Evolutionary conservation across 208 protist genomes (phyloP), one percentile per base, ranked within the genome.

Genomic region (Leishmania amazonensis): DNA sequence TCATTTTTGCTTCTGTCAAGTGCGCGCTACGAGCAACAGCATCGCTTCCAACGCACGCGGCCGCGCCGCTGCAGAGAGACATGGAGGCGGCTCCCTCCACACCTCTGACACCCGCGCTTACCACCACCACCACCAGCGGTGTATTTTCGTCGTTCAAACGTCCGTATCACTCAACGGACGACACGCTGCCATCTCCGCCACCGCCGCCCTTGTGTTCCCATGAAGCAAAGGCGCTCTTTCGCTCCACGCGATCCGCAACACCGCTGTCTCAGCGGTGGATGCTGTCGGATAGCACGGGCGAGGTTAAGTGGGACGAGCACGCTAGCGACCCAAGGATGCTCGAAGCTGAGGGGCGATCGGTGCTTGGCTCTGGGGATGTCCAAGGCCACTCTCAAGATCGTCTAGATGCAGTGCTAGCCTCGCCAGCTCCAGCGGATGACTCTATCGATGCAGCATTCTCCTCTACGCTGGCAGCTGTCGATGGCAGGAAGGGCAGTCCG

Each of bases 111-210:
- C 74, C 54, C 11, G 38, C 38, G 74, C 13, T 65, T 1, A 28
- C 74, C 9, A 9, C 51, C 35, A 9, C 35, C 35, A 47, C 13
- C 19, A 40, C 35, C 40, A 78, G 75, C 47, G 58, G 35, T 60
- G 54, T 49, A 7, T 35, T 31, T 3, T 78, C 74, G 54, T 67
- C 54, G 1, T 54, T 67, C 47, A 67, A 72, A 35, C 75, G 19
- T 2, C 42, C 31, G 57, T 70, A 65, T 65, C 73, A 53, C 19
- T 13, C 17, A 5, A 51, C 28, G 1, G 83, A 81, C 42, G 83
- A 81, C 74, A 81, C 83, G 28, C 75, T 81, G 17, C 79, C 79
- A 31, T 77, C 76, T 19, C 77, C 67, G 17, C 68, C 68, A 67
- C 68, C 17, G 8, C 51, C 49, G 19, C 54, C 21, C 21, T 9